Base-by-base conservation (phyloP, 2,329 filamentous ascomycete species). In the Madurella mycetomatis region DNA sequence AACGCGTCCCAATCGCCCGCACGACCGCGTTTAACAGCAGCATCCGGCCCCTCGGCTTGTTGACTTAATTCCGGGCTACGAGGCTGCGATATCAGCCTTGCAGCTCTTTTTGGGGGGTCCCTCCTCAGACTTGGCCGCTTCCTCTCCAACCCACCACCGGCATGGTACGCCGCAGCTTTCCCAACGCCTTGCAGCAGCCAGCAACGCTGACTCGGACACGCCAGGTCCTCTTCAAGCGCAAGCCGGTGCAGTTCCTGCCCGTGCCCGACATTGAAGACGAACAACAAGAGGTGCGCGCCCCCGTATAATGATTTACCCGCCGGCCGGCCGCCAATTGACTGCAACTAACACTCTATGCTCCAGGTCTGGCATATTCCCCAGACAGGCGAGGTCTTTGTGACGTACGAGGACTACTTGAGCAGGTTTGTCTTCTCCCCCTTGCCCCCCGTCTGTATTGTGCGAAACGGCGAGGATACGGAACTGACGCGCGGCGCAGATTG, bases 201-300 rank as follows among this genome's bases (percentile, higher is more conserved):
- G 40, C 57, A 56, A 46, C 31, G 56, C 63, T 65, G 32, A 65
- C 58, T 31, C 32, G n/a, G 7, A 18, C 44, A 13, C 44, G 50
- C 48, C 68, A 97, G 92, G 92, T 99, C 64, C 81, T 96, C 61
- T 96, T 89, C 73, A 97, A 97, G 77, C 85, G 94, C 66, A 97
- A 97, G 74, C 92, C 92, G 54, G 91, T 97, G 67, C 85, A 89
- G 73, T 88, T 90, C 69, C 77, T 92, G 62, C 81, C 87, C 47
- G 79, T 80, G 46, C 87, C 88, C 18, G 76, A 81, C 49, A 82
- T 92, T 62, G 80, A 91, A 63, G 85, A 94, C 76, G 90, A 95
- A 62, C 84, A 88, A 65, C 80, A 83, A 64, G 91, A 97, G 82
- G 92, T 92, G 79, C 64, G 80, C 69, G 53, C 56, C 51, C 54